phyloP scores from a whole-genome alignment of 2,329 filamentous ascomycete species.

The Shiraia sp. region DNA sequence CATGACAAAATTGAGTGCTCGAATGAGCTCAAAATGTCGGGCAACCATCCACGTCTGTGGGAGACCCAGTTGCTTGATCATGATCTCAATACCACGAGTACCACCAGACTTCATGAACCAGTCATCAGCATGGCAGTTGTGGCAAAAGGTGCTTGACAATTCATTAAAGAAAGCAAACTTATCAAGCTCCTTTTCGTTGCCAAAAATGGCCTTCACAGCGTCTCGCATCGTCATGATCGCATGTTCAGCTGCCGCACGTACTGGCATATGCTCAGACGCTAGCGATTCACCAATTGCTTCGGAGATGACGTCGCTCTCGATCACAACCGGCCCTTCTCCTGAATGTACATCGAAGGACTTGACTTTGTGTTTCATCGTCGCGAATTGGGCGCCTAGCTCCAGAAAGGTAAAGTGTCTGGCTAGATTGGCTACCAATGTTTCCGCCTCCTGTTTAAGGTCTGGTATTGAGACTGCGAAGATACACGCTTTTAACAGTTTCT shows the following conservation, averaged over 20 bases:
- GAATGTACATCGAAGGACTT: constrained; percentile 82
- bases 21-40: constrained; percentile 84
- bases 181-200: constrained; percentile 70
- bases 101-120: constrained; percentile 98
- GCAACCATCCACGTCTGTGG: constrained; percentile 81
- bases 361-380: constrained; percentile 74
- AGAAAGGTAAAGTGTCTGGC: constrained; percentile 89
- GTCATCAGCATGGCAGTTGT: constrained; percentile 95
- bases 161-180: constrained; percentile 83
- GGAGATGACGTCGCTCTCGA: constrained; percentile 84
- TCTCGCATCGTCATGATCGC: constrained; percentile 79
- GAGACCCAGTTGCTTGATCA: constrained; percentile 82
- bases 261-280: constrained; percentile 77
- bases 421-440: constrained; percentile 74
- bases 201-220: constrained; percentile 77
- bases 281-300: constrained; percentile 90
- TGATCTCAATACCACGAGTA: constrained; percentile 83
- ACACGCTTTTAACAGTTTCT: constrained; percentile 85
- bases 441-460: constrained; percentile 77
- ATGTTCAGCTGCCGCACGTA: constrained; percentile 80
- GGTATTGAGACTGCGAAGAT: constrained; percentile 84
- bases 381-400: constrained; percentile 83
- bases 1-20: constrained; percentile 93
- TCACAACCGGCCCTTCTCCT: constrained; percentile 83
- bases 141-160: constrained; percentile 81